Percentiles rank a stretch among this genome's conserved stretches.
Conservation (phyloP, 164 flowering plant species). For the Aristolochia contorta region DNA sequence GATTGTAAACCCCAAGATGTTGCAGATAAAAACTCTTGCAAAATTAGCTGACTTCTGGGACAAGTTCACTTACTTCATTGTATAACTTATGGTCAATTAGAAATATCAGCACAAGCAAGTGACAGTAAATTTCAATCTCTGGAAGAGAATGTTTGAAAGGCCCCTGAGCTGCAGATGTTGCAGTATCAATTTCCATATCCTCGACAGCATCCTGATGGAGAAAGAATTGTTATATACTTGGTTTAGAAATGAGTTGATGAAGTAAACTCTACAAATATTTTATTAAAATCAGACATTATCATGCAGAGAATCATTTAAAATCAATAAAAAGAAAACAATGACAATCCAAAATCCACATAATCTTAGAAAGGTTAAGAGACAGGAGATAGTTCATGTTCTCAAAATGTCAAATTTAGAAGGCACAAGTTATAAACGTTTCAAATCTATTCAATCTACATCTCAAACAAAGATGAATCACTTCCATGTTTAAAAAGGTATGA, state of each 20-base stretch:
- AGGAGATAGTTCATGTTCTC: too few species aligned
- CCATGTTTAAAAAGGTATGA: too few species aligned
- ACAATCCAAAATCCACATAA: background rate
- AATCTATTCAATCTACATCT: too few species aligned
- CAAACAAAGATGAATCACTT: too few species aligned
- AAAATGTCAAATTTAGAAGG: too few species aligned
- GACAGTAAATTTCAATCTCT: slow-evolving; percentile 81
- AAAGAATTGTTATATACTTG: background rate
- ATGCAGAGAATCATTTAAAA: background rate
- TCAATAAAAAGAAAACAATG: background rate
- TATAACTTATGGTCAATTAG: slow-evolving; percentile 81
- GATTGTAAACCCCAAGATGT: background rate
- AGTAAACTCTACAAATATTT: background rate
- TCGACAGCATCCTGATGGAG: slow-evolving; percentile 55
- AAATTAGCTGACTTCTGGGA: too few species aligned
- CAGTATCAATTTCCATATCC: slow-evolving; percentile 91
- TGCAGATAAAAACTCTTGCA: background rate
- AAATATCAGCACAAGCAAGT: slow-evolving; percentile 70
- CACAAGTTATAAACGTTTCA: too few species aligned
- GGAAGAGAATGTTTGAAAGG: slow-evolving; percentile 57
- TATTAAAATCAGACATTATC: background rate
- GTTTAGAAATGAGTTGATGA: background rate
- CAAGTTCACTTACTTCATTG: slow-evolving; percentile 42
- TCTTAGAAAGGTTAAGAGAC: too few species aligned
- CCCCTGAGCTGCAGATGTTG: slow-evolving; percentile 45